These are phyloP conservation scores for Leccinum boreale DNA, from an alignment of 768 basidiomycete species.

Conservation along the genomic window DNA sequence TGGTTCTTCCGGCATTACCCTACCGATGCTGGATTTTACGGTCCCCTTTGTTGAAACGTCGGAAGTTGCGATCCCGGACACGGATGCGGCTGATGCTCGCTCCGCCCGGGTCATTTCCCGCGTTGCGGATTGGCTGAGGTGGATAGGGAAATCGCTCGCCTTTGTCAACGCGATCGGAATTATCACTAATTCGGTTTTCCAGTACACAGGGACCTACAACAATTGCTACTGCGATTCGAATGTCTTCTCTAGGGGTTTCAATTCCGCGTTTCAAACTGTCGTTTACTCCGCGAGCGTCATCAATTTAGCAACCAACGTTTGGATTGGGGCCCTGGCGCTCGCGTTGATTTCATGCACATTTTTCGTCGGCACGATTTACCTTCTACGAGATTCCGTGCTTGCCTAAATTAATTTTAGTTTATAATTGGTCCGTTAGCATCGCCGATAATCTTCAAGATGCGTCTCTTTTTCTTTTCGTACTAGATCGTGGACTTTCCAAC, in stretches of 20 bases:
- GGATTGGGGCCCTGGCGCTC: background rate
- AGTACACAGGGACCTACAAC: conserved; percentile 24
- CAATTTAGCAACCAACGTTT: conserved; percentile 1
- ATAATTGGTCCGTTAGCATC: too few relatives aligned
- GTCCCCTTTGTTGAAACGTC: background rate
- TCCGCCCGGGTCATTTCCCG: background rate
- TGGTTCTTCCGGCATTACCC: background rate
- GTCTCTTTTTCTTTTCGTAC: too few relatives aligned
- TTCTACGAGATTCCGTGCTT: background rate
- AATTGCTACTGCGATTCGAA: conserved; percentile 31
- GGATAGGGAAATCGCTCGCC: conserved; percentile 28
- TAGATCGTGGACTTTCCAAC: too few relatives aligned
- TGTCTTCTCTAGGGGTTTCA: conserved; percentile 12
- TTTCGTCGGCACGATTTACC: background rate
- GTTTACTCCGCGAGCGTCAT: conserved; percentile 12
- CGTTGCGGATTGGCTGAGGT: conserved; percentile 20
- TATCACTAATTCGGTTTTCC: conserved; percentile 25
- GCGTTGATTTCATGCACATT: background rate
- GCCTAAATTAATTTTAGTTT: background rate
- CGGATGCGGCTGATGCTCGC: background rate
- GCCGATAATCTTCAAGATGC: too few relatives aligned
- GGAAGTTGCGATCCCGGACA: background rate
- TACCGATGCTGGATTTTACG: background rate
- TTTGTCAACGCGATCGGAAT: conserved; percentile 25
- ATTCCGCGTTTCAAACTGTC: conserved; percentile 31